Evolutionary conservation across 768 basidiomycete genomes (phyloP).

Genomic region (Termitomyces sp.): DNA sequence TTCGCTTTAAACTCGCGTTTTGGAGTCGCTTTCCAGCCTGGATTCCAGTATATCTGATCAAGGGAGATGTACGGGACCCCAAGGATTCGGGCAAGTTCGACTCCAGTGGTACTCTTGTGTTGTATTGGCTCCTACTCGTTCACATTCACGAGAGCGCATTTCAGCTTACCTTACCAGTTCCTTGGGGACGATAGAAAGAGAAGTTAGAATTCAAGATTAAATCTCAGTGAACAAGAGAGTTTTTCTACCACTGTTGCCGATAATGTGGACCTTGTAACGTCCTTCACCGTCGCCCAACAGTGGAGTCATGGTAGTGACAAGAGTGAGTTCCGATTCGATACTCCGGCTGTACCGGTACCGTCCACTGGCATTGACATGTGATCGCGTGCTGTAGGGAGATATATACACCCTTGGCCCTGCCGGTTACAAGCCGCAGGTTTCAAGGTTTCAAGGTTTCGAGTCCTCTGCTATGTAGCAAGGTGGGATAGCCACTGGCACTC

Average conservation of each 20-base stretch:
- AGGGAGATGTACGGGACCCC: slow-evolving; percentile 42
- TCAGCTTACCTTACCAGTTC: slow-evolving; percentile 27
- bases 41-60: slow-evolving; percentile 46
- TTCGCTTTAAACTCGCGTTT: slow-evolving; percentile 26
- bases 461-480: too few species aligned
- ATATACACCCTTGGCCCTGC: too few species aligned
- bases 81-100: slow-evolving; percentile 39
- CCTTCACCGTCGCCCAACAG: slow-evolving; percentile 44
- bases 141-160: neutral
- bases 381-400: slow-evolving; percentile 4
- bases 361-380: neutral
- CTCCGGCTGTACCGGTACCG: neutral
- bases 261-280: slow-evolving; percentile 40
- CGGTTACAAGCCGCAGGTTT: too few species aligned
- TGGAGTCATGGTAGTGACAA: slow-evolving; percentile 14
- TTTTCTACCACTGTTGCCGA: slow-evolving; percentile 41
- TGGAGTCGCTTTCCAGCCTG: slow-evolving; percentile 39
- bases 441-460: too few species aligned
- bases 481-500: too few species aligned
- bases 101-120: slow-evolving; percentile 45
- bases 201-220: neutral
- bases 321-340: neutral
- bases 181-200: slow-evolving; percentile 11
- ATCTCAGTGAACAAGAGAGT: neutral
- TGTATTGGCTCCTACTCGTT: neutral